These are phyloP conservation scores for Novymonas esmeraldas DNA, from an alignment of 208 protist genomes.

Conservation along the genomic window DNA sequence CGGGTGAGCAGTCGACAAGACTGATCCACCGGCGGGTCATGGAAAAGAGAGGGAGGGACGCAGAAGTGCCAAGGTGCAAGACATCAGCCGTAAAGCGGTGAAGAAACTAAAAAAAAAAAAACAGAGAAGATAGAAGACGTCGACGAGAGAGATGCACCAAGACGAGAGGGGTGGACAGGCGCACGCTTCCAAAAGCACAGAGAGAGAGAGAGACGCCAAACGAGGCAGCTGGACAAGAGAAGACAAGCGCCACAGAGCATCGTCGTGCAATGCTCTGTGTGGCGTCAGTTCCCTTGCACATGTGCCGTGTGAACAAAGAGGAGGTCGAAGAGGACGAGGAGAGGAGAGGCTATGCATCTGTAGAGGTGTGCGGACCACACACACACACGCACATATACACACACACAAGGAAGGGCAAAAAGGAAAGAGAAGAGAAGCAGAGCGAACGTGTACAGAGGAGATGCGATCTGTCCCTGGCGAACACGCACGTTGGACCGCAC, in stretches of 20 bases:
- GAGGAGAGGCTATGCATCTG: too few species aligned
- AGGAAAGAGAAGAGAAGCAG: neutral
- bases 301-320: too few species aligned
- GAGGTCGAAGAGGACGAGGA: neutral
- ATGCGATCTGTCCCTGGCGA: too few species aligned
- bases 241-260: neutral
- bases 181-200: neutral
- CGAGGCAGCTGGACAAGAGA: neutral
- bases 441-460: too few species aligned
- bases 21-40: too few species aligned
- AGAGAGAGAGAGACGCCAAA: neutral
- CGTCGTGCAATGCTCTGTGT: constrained; percentile 8
- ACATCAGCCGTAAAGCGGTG: neutral
- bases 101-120: neutral
- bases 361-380: too few species aligned
- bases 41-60: neutral
- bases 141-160: neutral
- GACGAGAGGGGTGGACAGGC: neutral
- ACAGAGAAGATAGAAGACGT: neutral
- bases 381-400: neutral
- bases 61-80: neutral
- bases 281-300: too few species aligned
- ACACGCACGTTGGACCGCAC: too few species aligned
- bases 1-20: too few species aligned
- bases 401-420: neutral